Evolutionary conservation across 2,329 filamentous ascomycete genomes (phyloP), one percentile per base, ranked within the genome.

Genomic region (Alternaria solani): DNA sequence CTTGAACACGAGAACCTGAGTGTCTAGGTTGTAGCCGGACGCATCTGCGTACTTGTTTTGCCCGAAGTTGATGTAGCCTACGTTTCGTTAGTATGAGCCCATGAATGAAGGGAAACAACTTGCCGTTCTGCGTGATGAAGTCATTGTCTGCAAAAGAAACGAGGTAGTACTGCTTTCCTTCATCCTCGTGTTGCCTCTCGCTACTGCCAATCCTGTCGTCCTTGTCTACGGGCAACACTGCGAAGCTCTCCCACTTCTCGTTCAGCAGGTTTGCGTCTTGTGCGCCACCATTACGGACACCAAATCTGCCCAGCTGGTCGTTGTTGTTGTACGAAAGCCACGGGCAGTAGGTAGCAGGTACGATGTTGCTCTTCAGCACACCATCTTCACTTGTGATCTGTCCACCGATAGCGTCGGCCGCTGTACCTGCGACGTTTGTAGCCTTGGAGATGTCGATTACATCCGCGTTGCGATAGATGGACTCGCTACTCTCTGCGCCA

Each of bases 171-270:
- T 91, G 88, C 73, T 90, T 86, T 26, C 86, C 84, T 6, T 57
- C 57, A 11, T 54, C 47, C 57, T 86, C 81, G 23, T 76, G 73
- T 39, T 78, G 74, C 2, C 68, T 73, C 14, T 28, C 32, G 9
- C 39, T 51, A 25, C 51, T 55, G 5, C 59, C 56, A 36, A 59
- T 57, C 70, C 77, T 75, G 54, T 75, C 74, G 46, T 79, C 64
- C 1, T 81, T 81, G 67, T 87, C 81, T 1, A 77, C 74, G 2
- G 88, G 88, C 3, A 88, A 82, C 25, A 92, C 73, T 3, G 87
- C 86, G 48, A 93, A 77, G 20, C 85, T 87, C 80, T 93, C 90
- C 90, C 90, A 93, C 73, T 93, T 93, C 81, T 93, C 90, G 68
- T 92, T 92, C 73, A 93, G 72, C 36, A 92, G 76, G 0, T 75